A percentile compares a stretch with the other conserved stretches of the same genome.
phyloP scores from a whole-genome alignment of 345 rosid genomes.

The Lepidium africanum region DNA sequence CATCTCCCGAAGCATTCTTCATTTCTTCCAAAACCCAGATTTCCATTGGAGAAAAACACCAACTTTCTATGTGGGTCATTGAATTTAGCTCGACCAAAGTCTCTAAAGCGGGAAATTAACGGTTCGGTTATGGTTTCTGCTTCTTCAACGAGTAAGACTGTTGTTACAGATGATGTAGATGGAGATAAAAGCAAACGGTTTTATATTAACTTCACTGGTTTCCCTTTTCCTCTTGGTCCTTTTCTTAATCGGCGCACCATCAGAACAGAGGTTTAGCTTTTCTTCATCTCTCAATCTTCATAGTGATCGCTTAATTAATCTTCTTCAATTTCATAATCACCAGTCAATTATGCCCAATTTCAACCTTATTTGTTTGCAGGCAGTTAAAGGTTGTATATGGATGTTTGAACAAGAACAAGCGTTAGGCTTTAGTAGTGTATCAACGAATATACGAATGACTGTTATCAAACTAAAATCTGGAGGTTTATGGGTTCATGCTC shows the following conservation, averaged over 20 bases:
- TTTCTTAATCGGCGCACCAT: conserved; percentile 81
- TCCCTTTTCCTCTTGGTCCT: conserved; percentile 98
- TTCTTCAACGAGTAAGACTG: conserved; percentile 25
- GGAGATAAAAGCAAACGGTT: conserved; percentile 41
- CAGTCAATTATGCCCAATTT: background rate
- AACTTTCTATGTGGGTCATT: conserved; percentile 42
- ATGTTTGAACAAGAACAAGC: conserved; percentile 98
- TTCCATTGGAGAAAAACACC: conserved; percentile 31
- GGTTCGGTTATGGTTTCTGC: conserved; percentile 50
- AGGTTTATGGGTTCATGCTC: conserved; percentile 99
- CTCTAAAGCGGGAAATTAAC: conserved; percentile 19
- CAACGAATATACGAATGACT: conserved; percentile 91
- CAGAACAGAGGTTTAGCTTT: conserved; percentile 64
- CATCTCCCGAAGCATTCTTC: conserved; percentile 41
- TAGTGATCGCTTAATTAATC: background rate
- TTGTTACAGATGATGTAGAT: conserved; percentile 18
- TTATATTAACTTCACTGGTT: conserved; percentile 82
- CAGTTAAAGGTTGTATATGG: conserved; percentile 85
- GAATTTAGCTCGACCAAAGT: conserved; percentile 38
- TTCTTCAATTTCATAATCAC: background rate
- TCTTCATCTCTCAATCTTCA: background rate
- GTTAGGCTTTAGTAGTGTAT: conserved; percentile 94
- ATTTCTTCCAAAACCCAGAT: conserved; percentile 35
- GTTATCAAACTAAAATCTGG: conserved; percentile 93
- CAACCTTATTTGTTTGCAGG: conserved; percentile 34